Evolutionary conservation across 1,284 basidiomycete species (phyloP), one percentile per base, ranked within the genome.

Genomic region (Cystobasidium slooffiae): DNA sequence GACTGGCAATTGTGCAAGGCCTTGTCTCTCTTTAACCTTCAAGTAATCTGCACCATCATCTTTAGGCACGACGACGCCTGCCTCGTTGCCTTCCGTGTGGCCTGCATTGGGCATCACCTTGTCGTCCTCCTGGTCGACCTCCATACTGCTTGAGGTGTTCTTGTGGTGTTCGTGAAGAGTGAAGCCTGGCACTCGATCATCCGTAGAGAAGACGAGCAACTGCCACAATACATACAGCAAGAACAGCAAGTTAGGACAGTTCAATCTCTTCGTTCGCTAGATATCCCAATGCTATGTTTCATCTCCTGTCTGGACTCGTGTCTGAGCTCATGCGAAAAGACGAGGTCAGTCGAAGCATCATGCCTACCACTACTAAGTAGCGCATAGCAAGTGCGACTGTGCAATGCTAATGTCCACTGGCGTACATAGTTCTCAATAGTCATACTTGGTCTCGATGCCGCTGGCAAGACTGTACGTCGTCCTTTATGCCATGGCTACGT

Each of bases 261-360:
- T 14, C 16, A 51, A 14, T 6, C 14, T 51, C 47, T 20, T 16
- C 16, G 47, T 3, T 20, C 47, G 56, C n/a, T n/a, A 39, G n/a
- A 59, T 16, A 10, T 59, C 37, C 56, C 53, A 22, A 58, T 68
- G 53, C 47, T 51, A 92, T 95, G 93, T 96, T 94, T 83, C 92
- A 95, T 83, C 87, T 96, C 55, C 86, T 96, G 79, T 93, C 91
- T 79, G 94, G 94, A 44, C 85, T 96, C 14, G 90, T 95, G 83
- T 89, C 92, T 81, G 90, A 94, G 83, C 83, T 96, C 43, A 96
- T 92, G 20, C 88, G 91, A 78, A 96, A 96, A 83, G 93, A 96
- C 78, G 92, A 96, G 80, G 78, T 80, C 7, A 14, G 43, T 55
- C 7, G 6, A 39, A 8, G 10, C 18, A 37, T 6, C 22, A 16